phyloP scores from a whole-genome alignment of 352 stramenopile genomes.

The Phytophthora tubulina region DNA sequence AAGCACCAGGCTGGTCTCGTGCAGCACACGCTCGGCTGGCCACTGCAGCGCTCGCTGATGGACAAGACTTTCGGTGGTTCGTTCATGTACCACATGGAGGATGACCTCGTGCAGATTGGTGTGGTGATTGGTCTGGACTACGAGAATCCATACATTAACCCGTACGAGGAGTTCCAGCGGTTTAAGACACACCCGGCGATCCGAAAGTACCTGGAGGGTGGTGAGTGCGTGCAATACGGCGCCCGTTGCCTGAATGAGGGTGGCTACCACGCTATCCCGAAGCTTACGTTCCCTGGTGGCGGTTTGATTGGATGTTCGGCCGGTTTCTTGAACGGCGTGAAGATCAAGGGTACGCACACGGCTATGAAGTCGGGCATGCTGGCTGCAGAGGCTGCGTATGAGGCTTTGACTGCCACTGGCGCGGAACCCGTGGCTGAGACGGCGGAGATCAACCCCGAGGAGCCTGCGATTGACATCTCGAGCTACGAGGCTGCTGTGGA shows the following conservation, averaged over 20 bases:
- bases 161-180: conserved; percentile 99
- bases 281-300: conserved; percentile 98
- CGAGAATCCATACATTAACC: conserved; percentile 99
- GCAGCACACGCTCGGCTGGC: conserved; percentile 99
- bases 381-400: conserved; percentile 96
- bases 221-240: conserved; percentile 98
- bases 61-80: conserved; percentile 98
- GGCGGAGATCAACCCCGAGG: conserved; percentile 77
- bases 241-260: conserved; percentile 95
- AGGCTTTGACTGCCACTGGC: conserved; percentile 72
- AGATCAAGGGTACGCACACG: conserved; percentile 99
- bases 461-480: conserved; percentile 71
- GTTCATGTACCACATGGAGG: conserved; percentile 99
- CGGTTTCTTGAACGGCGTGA: conserved; percentile 98
- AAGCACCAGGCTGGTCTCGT: conserved; percentile 95
- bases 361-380: conserved; percentile 99
- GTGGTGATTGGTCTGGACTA: conserved; percentile 99
- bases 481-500: conserved; percentile 93
- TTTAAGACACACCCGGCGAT: conserved; percentile 99
- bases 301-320: conserved; percentile 97
- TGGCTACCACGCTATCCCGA: conserved; percentile 98
- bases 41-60: conserved; percentile 91
- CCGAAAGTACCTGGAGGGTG: conserved; percentile 94
- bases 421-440: conserved; percentile 72
- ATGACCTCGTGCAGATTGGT: conserved; percentile 96